Conservation (phyloP, 805 yeast species). For the Zygosaccharomyces siamensis region DNA sequence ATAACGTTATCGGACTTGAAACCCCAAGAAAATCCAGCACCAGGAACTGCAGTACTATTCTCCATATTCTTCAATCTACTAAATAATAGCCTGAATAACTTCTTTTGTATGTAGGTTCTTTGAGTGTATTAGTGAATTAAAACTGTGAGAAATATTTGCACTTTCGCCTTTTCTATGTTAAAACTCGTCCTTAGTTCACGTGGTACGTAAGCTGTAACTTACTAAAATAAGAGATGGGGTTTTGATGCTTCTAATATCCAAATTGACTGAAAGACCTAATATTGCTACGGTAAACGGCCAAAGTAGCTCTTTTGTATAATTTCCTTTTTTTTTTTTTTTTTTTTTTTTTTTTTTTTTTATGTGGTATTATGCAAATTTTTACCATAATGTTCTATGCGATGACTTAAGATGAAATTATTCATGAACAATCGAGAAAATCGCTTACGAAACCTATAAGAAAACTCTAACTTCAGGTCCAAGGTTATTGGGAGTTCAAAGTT, state of each 20-base stretch:
- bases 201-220: neutral
- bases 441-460: neutral
- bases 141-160: slow-evolving; percentile 4
- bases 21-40: slow-evolving; percentile 17
- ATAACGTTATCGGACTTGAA: slow-evolving; percentile 10
- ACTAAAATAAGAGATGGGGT: neutral
- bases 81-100: neutral
- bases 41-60: slow-evolving; percentile 7
- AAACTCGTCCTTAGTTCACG: neutral
- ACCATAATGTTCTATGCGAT: slow-evolving; percentile 3
- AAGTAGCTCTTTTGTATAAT: neutral
- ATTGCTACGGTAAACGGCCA: neutral
- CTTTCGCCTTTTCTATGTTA: slow-evolving; percentile 2
- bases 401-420: slow-evolving; percentile 3
- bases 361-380: slow-evolving; percentile 1
- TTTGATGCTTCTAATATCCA: neutral
- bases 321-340: neutral
- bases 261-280: neutral
- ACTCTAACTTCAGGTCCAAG: neutral
- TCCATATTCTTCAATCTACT: neutral
- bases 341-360: neutral
- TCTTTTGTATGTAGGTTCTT: neutral
- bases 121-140: neutral
- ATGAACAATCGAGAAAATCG: neutral
- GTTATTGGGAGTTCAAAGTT: too few relatives aligned